Evolutionary conservation across 2,329 filamentous ascomycete species (phyloP), one percentile per base, ranked within the genome.

Genomic region (Fusarium longipes): DNA sequence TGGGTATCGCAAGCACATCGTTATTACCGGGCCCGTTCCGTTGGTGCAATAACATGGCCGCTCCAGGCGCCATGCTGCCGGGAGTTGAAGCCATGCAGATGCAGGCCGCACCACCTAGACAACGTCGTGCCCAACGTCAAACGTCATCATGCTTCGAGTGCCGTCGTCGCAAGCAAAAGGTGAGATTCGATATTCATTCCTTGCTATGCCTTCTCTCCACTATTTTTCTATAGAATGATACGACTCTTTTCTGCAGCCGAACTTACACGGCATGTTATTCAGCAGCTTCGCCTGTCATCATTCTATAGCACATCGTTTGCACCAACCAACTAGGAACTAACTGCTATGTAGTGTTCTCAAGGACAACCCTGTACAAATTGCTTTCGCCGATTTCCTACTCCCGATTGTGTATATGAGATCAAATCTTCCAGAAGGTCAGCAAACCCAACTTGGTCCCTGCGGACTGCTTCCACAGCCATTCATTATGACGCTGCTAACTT

Each of bases 331-430:
- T 6, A 12, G 5, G 15, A 52, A 20, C 61, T 69, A 51, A 71
- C 35, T 15, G 8, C 14, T 32, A 59, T n/a, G 5, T 27, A 86
- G 84, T 87, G 84, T 71, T 84, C 85, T 67, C 83, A 85, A 67
- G 80, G 81, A 25, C 82, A 84, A 29, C 84, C 84, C 15, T 86
- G 84, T 74, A 81, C 80, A 40, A 85, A 86, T 68, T 87, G 84
- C 65, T 76, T 79, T 24, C 81, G 84, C 35, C 79, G 84, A 29
- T 86, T 84, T 62, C 84, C 84, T 1, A 82, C 81, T 51, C 84
- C 84, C 1, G 68, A 76, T 8, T 87, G 84, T 71, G 79, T 84
- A 65, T 87, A 87, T 57, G 72, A 73, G 33, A 39, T 57, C n/a
- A 77, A 72, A 29, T 40, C 63, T n/a, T 43, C 72, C 4, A 70